These are phyloP conservation scores for Arctium lappa DNA, from an alignment of 129 eudicot species.

Conservation along the genomic window DNA sequence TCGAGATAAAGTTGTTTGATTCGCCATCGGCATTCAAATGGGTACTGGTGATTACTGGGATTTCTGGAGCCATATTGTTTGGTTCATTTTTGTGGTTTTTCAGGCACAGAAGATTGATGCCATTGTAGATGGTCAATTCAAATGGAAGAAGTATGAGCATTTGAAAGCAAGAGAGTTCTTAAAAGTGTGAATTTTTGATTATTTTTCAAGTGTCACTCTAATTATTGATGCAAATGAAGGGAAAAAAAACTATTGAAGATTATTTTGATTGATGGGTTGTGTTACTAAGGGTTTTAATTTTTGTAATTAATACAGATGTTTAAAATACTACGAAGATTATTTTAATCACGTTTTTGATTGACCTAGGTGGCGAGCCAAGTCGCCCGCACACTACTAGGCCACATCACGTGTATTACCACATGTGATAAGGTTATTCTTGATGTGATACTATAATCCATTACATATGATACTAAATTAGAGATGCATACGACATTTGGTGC, in stretches of 20 bases:
- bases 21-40: slow-evolving; percentile 69
- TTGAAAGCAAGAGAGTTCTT: background rate
- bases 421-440: too few relatives aligned
- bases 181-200: background rate
- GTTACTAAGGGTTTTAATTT: too few relatives aligned
- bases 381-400: too few relatives aligned
- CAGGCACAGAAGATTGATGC: slow-evolving; percentile 75
- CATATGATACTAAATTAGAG: too few relatives aligned
- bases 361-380: too few relatives aligned
- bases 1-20: slow-evolving; percentile 47
- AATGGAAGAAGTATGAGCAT: background rate
- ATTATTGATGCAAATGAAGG: background rate
- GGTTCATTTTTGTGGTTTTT: slow-evolving; percentile 67
- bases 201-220: background rate
- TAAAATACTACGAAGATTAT: too few relatives aligned
- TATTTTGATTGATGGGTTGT: background rate
- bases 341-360: too few relatives aligned
- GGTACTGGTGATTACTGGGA: slow-evolving; percentile 65
- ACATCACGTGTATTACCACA: too few relatives aligned
- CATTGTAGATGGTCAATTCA: slow-evolving; percentile 45
- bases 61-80: slow-evolving; percentile 55
- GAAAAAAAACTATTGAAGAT: background rate
- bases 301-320: too few relatives aligned
- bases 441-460: too few relatives aligned
- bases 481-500: too few relatives aligned